Evolutionary conservation across 495 filamentous ascomycete genomes (phyloP).

Genomic region (Chlorociboria aeruginascens): DNA sequence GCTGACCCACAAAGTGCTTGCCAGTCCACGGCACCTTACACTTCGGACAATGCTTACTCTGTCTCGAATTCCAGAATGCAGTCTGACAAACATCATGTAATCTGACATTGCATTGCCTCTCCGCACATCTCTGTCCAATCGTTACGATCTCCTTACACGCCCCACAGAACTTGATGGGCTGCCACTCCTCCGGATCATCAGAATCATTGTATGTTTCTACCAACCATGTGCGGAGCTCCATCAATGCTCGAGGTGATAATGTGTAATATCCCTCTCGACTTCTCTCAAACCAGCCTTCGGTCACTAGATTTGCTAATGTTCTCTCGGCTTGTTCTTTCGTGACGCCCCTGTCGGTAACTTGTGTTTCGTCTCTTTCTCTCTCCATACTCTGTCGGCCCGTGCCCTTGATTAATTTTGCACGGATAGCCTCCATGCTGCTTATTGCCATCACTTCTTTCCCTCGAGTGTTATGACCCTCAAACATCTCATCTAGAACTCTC

Average conservation of each 20-base stretch:
- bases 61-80: slow-evolving; percentile 54
- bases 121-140: slow-evolving; percentile 68
- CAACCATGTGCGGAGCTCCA: slow-evolving; percentile 78
- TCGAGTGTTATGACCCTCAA: slow-evolving; percentile 68
- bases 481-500: slow-evolving; percentile 83
- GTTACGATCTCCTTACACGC: slow-evolving; percentile 89
- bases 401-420: slow-evolving; percentile 37
- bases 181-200: slow-evolving; percentile 39
- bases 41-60: slow-evolving; percentile 55
- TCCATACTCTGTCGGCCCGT: slow-evolving; percentile 29
- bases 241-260: slow-evolving; percentile 61
- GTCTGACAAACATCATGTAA: slow-evolving; percentile 69
- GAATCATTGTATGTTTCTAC: slow-evolving; percentile 71
- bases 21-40: slow-evolving; percentile 67
- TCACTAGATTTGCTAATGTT: slow-evolving; percentile 54
- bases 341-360: slow-evolving; percentile 36
- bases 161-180: slow-evolving; percentile 75
- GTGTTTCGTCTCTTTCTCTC: slow-evolving; percentile 22
- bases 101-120: slow-evolving; percentile 52
- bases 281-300: slow-evolving; percentile 76
- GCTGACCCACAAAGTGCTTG: slow-evolving; percentile 68
- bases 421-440: slow-evolving; percentile 59
- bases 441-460: slow-evolving; percentile 72
- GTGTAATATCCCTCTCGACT: slow-evolving; percentile 59
- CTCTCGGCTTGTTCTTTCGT: slow-evolving; percentile 67